phyloP scores from a whole-genome alignment of 1,284 basidiomycete species.

The Puccinia horiana region DNA sequence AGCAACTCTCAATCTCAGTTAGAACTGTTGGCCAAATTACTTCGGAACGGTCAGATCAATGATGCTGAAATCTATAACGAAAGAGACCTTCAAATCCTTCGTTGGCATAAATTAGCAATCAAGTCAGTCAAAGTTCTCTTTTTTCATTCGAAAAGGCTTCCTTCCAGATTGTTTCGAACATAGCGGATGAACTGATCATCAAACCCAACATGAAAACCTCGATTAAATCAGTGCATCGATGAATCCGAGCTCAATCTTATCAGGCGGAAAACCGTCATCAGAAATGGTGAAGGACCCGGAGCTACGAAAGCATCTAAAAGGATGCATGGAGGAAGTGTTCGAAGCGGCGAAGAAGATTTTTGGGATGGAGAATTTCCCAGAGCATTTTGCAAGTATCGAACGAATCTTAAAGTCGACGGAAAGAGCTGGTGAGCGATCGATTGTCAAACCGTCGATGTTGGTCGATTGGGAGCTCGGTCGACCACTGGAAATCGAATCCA shows the following conservation, averaged over 20 bases:
- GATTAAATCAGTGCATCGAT: slow-evolving; percentile 60
- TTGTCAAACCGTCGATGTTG: slow-evolving; percentile 59
- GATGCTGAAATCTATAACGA: slow-evolving; percentile 60
- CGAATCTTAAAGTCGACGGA: slow-evolving; percentile 59
- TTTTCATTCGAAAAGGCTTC: slow-evolving; percentile 16
- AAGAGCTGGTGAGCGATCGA: slow-evolving; percentile 54
- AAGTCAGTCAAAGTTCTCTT: slow-evolving; percentile 32
- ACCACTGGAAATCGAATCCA: slow-evolving; percentile 61
- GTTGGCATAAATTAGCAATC: slow-evolving; percentile 61
- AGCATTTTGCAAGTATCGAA: slow-evolving; percentile 58
- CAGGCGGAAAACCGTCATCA: slow-evolving; percentile 59
- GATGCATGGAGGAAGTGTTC: slow-evolving; percentile 61
- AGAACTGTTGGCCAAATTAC: slow-evolving; percentile 52
- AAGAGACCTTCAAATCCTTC: slow-evolving; percentile 59
- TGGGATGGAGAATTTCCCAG: slow-evolving; percentile 56
- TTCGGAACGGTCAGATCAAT: slow-evolving; percentile 58
- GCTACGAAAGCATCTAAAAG: slow-evolving; percentile 58
- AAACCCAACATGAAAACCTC: background rate
- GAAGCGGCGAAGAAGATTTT: slow-evolving; percentile 58
- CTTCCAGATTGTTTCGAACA: background rate
- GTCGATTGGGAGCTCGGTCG: slow-evolving; percentile 60
- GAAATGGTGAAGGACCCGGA: slow-evolving; percentile 59
- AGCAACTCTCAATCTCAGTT: slow-evolving; percentile 45
- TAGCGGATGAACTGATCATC: background rate
- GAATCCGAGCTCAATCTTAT: slow-evolving; percentile 61